These are phyloP conservation scores for Pythium myriotylum DNA, from an alignment of 352 stramenopile genomes.

Conservation along the genomic window DNA sequence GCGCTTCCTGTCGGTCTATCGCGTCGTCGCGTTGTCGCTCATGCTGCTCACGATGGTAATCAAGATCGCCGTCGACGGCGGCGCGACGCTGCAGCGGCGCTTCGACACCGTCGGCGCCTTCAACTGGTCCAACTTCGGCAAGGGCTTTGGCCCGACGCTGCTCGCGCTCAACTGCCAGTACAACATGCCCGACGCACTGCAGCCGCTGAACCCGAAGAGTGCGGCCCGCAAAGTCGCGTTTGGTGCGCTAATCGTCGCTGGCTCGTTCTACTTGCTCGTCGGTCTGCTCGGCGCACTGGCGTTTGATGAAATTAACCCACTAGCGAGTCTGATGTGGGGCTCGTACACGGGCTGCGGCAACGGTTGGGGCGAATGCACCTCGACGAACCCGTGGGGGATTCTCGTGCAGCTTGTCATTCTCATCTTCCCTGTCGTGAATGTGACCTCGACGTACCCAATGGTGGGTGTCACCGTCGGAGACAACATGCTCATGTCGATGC, in stretches of 20 bases:
- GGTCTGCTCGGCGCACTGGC: constrained; percentile 70
- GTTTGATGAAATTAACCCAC: constrained; percentile 80
- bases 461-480: constrained; percentile 81
- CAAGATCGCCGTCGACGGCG: constrained; percentile 69
- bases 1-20: constrained; percentile 82
- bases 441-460: constrained; percentile 86
- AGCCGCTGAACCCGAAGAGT: constrained; percentile 75
- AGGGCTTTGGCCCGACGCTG: constrained; percentile 78
- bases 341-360: constrained; percentile 81
- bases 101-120: constrained; percentile 53
- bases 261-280: constrained; percentile 73
- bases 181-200: constrained; percentile 84
- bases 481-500: constrained; percentile 87
- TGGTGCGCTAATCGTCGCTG: constrained; percentile 60
- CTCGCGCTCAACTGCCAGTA: constrained; percentile 89
- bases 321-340: constrained; percentile 83
- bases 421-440: constrained; percentile 84
- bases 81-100: constrained; percentile 38
- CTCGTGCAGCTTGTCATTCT: constrained; percentile 79
- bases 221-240: constrained; percentile 68
- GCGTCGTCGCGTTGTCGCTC: constrained; percentile 72
- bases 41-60: constrained; percentile 80
- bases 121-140: constrained; percentile 84
- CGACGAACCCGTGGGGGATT: constrained; percentile 51
- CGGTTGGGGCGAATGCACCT: constrained; percentile 59